Evolutionary conservation across 2,329 filamentous ascomycete species (phyloP), one percentile per base, ranked within the genome.

Genomic region (Lachnellula hyalina): DNA sequence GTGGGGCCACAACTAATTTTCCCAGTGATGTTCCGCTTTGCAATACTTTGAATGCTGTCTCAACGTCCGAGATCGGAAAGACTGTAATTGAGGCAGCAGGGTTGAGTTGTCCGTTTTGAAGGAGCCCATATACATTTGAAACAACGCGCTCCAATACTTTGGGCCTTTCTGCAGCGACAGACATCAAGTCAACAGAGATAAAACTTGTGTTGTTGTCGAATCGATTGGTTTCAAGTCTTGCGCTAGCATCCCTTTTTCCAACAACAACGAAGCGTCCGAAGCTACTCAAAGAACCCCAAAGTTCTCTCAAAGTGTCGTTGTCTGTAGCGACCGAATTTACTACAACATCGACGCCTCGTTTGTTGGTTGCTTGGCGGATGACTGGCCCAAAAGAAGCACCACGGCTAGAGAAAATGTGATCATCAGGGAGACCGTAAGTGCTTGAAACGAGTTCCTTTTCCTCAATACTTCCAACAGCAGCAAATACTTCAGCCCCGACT

Each of bases 131-230:
- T 5, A 78, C 69, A 15, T 70, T 66, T 1, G 64, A 58, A 21
- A 77, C 57, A 2, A 77, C 61, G 11, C 70, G 70, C 21, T 68
- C 66, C 60, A 77, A 68, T 2, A 74, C 61, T 58, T 69, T 71
- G 6, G 75, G 75, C 32, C 73, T 67, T 59, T 76, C 67, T 1
- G 65, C 65, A n/a, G 74, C 70, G 4, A 81, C 62, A 35, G 72
- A 68, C 2, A 70, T 63, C 4, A 78, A 58, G 54, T 78, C 74
- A 3, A 78, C 67, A 0, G 72, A 72, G 15, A 71, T 65, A 54
- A 77, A 78, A 1, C 69, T 73, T 21, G 72, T 67, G 36, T 72
- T 77, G 0, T 69, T 64, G 1, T 67, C 63, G 41, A 77, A 75
- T 0, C 66, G 65, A 32, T 56, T 47, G 44, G 57, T 59, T 0